Evolutionary conservation across 805 yeast species (phyloP), one percentile per base, ranked within the genome.

Genomic region (Lachancea mirantina): DNA sequence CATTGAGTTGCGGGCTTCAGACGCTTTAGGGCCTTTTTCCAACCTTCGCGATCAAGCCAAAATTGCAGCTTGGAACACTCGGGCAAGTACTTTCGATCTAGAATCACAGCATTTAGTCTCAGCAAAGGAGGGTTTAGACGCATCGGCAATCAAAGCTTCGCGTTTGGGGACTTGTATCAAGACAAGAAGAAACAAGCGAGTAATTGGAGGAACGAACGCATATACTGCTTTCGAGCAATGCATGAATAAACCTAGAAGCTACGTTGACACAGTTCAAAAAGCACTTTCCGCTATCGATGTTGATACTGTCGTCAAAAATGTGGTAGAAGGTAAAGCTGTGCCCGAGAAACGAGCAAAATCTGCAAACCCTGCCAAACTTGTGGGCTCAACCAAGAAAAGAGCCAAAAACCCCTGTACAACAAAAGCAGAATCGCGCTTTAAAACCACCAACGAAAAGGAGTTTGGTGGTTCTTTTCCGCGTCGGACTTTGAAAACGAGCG

Each of bases 161-260:
- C n/a, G n/a, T n/a, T n/a, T n/a, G n/a, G n/a, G n/a, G n/a, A n/a
- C n/a, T n/a, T n/a, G n/a, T n/a, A n/a, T n/a, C n/a, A n/a, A n/a
- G n/a, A n/a, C n/a, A n/a, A n/a, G n/a, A n/a, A n/a, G n/a, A n/a
- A n/a, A n/a, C 17, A 37, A 35, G 6, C 32, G 34, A 14, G 26
- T 37, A 6, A 18, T 23, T 8, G 43, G 45, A 10, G 41, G 45
- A 6, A 36, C 35, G 19, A 32, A 28, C 9, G 42, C 45, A 10
- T 46, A 37, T 28, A 44, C 38, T 7, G 31, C 39, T 8, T 47
- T 47, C 32, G 30, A 44, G 26, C 36, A 37, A 14, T 40, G 40
- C 14, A 31, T 45, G 16, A 43, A 39, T 11, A 32, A 28, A 16
- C 18, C 43, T 15, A 22, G 30, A 19, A 29, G 24, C 14, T 26